Conservation (phyloP, 345 rosid species). For the Pelargonium nanum region DNA sequence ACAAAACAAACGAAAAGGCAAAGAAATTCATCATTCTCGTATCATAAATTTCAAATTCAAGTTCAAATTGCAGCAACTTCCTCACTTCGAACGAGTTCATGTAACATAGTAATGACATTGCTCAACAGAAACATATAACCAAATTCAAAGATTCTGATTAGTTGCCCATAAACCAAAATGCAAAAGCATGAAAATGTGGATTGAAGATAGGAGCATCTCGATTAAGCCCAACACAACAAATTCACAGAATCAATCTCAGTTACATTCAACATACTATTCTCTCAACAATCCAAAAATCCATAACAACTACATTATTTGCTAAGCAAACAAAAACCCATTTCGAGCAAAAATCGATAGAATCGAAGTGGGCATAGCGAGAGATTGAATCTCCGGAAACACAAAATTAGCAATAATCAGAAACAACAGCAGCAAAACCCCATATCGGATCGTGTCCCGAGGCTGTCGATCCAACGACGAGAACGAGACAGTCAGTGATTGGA, state of each 20-base stretch:
- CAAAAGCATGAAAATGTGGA: neutral
- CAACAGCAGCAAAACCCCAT: neutral
- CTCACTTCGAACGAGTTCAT: neutral
- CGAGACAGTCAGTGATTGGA: neutral
- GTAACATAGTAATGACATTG: neutral
- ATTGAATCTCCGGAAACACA: neutral
- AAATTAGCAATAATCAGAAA: too few species aligned
- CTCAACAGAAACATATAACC: neutral
- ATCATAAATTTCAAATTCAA: neutral
- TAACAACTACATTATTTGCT: neutral
- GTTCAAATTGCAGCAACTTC: neutral
- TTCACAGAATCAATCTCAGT: neutral
- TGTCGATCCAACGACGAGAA: neutral
- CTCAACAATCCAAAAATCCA: neutral
- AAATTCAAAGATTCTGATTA: neutral
- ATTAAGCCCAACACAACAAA: neutral
- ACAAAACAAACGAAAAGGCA: neutral
- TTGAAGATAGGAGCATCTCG: too few species aligned
- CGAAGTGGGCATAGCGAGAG: neutral
- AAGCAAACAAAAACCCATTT: neutral
- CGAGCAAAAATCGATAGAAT: neutral
- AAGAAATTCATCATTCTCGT: neutral
- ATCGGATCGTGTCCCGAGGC: neutral
- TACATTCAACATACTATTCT: too few species aligned
- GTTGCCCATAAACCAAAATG: neutral